phyloP scores from a whole-genome alignment of 176 grass and related monocot species.

The Zizania latifolia region DNA sequence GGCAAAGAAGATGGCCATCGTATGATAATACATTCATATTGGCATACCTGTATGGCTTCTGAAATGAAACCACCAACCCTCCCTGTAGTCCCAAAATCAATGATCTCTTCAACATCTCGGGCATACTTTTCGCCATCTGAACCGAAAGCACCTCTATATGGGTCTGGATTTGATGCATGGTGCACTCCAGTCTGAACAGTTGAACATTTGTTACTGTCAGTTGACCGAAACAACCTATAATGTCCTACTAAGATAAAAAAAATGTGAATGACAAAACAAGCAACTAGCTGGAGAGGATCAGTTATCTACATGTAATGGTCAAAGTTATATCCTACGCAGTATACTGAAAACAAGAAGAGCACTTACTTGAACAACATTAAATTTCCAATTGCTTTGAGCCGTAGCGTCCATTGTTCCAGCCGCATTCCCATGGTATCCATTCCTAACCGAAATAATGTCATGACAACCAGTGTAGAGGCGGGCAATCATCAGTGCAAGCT shows the following conservation, averaged over 20 bases:
- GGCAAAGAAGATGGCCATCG: background rate
- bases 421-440: slow-evolving; percentile 99
- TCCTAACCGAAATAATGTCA: slow-evolving; percentile 89
- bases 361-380: slow-evolving; percentile 74
- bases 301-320: background rate
- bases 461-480: slow-evolving; percentile 83
- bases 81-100: slow-evolving; percentile 88
- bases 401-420: slow-evolving; percentile 89
- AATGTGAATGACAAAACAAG: background rate
- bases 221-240: background rate
- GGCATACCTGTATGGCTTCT: slow-evolving; percentile 89
- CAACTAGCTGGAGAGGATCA: background rate
- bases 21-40: slow-evolving; percentile 4
- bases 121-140: slow-evolving; percentile 90
- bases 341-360: background rate
- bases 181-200: slow-evolving; percentile 72
- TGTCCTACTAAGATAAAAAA: no score
- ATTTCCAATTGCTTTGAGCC: slow-evolving; percentile 84
- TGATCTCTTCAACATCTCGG: slow-evolving; percentile 88
- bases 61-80: slow-evolving; percentile 84
- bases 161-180: slow-evolving; percentile 87
- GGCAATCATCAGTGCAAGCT: slow-evolving; percentile 84
- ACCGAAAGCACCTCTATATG: slow-evolving; percentile 80
- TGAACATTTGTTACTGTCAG: background rate
- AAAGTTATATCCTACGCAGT: background rate